Evolutionary conservation across 2,329 filamentous ascomycete species (phyloP), one percentile per base, ranked within the genome.

Genomic region (Neonectria sp.): DNA sequence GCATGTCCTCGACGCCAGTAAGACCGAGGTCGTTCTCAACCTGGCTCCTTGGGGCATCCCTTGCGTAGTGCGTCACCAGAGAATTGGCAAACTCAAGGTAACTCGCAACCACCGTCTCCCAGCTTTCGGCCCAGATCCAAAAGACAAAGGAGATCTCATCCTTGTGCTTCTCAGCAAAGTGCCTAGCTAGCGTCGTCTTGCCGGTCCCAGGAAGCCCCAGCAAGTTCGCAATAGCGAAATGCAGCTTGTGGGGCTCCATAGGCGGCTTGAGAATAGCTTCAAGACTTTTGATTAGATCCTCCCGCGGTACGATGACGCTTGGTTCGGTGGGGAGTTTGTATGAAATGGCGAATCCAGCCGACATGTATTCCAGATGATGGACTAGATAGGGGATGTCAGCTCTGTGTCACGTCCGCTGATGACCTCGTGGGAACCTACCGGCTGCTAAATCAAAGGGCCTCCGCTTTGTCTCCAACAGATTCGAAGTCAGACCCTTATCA

Each of bases 91-190:
- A 65, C 51, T 65, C 56, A 11, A 65, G 63, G 27, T 65, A 65
- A 35, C 63, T 65, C 11, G 63, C 63, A 56, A 56, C 57, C n/a
- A 60, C 63, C 6, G 63, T 65, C 57, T 65, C 63, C 63, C 63
- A 65, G 35, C 63, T 60, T 37, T 65, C 63, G 13, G 63, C 63
- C 56, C 56, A 55, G 51, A 65, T 56, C 63, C 63, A 65, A 48
- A 60, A 65, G 27, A 65, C 63, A 7, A 65, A 65, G 11, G 63
- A 65, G 27, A 60, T 11, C 2, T 65, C 57, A 24, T 51, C 33
- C 21, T 17, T 51, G 52, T 65, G 51, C 33, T 51, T 60, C 51
- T 65, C 63, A 13, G 63, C 63, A 46, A 56, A 65, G 9, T 55
- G 25, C n/a, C 57, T 60, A 7, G 63, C 63, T 29, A 65, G 29